Evolutionary conservation across 805 yeast species (phyloP), one percentile per base, ranked within the genome.

Genomic region (Kluyveromyces aestuarii): DNA sequence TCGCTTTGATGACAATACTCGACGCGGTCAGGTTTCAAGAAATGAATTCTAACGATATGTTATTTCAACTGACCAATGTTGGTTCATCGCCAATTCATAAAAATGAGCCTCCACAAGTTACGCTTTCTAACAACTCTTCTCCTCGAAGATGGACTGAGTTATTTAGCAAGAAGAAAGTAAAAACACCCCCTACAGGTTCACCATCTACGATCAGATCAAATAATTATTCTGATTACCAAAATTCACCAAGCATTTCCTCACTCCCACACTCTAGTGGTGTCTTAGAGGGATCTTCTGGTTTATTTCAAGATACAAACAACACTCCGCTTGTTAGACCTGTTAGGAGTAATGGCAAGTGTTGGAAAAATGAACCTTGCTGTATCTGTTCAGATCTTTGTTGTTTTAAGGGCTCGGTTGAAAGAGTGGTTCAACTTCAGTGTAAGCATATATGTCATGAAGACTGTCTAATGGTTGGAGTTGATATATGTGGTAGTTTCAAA

Each of bases 381-480:
- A 50, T 81, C 14, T 82, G 88, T 58, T 73, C 73, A 7, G 80
- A 81, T 45, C 67, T 72, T 2, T 60, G 80, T 5, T 68, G 70
- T 16, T 69, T 72, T 27, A 75, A 73, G 44, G 64, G 75, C 27
- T 62, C 62, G 17, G 67, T 72, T 10, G 82, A 74, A 54, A 69
- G 66, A 41, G 61, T 79, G 1, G 62, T 81, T 13, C 73, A 72
- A 48, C 64, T 81, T 33, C 61, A 61, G 38, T 82, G 88, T 63
- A 76, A 73, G 1, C 85, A 81, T 58, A 61, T 67, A 41, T 68
- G 73, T 38, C 88, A 82, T 58, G 81, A 78, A 46, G 78, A 79
- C 48, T 82, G 88, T 58, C 67, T 80, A 14, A 50, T 64, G 2
- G 59, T 79, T 8, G 69, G 69, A 19, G 59, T 73, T 57, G 72